phyloP scores from a whole-genome alignment of 2,329 filamentous ascomycete species.

The Colletotrichum musae region DNA sequence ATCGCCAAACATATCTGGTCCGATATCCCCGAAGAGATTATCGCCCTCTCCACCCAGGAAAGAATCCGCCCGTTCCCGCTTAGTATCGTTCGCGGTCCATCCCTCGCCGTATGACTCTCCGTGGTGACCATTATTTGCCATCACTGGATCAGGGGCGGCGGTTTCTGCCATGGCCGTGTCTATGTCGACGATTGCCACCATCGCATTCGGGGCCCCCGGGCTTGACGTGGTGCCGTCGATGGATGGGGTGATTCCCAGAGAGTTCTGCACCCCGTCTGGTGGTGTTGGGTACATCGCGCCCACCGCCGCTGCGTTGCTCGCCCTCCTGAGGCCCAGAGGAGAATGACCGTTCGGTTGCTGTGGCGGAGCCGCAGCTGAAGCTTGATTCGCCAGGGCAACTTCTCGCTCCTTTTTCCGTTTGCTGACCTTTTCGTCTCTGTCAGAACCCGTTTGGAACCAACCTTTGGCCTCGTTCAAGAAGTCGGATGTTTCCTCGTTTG shows the following conservation, averaged over 20 bases:
- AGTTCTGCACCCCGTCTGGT: conserved; percentile 74
- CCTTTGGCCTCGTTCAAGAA: conserved; percentile 62
- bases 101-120: conserved; percentile 52
- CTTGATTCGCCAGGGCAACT: conserved; percentile 57
- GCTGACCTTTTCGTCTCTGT: conserved; percentile 63
- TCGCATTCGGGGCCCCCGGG: conserved; percentile 61
- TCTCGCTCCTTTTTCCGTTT: conserved; percentile 68
- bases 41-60: conserved; percentile 65
- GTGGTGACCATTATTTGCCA: conserved; percentile 45
- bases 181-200: conserved; percentile 48
- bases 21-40: conserved; percentile 78
- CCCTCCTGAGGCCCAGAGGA: conserved; percentile 64
- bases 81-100: conserved; percentile 60
- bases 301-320: conserved; percentile 60
- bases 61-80: conserved; percentile 60
- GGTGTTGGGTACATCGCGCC: conserved; percentile 80
- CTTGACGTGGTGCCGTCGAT: conserved; percentile 71
- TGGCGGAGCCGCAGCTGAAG: conserved; percentile 58
- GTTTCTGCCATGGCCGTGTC: conserved; percentile 50
- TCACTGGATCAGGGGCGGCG: conserved; percentile 46
- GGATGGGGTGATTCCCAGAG: conserved; percentile 67
- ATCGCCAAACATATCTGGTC: conserved; percentile 80
- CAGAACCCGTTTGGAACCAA: conserved; percentile 62
- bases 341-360: conserved; percentile 65
- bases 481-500: conserved; percentile 62